Percentiles rank a stretch among this genome's conserved stretches.
Evolutionary conservation across 441 rosid genomes (phyloP).

Genomic region (Mallotus repandus): DNA sequence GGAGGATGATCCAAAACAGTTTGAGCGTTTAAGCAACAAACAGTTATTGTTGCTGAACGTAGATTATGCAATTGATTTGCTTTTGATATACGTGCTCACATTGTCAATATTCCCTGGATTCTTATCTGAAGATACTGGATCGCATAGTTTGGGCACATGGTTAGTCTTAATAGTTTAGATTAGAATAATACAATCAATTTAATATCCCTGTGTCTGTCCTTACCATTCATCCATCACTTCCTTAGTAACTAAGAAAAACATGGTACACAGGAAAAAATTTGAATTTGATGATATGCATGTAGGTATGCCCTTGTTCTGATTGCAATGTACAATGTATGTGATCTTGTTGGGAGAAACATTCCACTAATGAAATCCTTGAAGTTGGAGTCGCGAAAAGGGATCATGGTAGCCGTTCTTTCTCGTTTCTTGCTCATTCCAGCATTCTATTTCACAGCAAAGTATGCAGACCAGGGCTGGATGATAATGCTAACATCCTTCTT

Average conservation of each 20-base stretch:
- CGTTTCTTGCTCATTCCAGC: constrained; percentile 55
- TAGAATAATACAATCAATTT: neutral
- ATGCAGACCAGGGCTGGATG: constrained; percentile 80
- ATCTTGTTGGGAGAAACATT: constrained; percentile 54
- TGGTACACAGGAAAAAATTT: neutral
- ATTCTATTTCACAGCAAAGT: constrained; percentile 64
- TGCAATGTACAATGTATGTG: constrained; percentile 61
- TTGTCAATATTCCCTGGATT: constrained; percentile 80
- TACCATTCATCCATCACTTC: neutral
- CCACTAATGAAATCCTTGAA: constrained; percentile 45
- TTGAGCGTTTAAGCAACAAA: constrained; percentile 46
- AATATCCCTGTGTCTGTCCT: too few relatives aligned
- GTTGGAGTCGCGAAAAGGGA: constrained; percentile 51
- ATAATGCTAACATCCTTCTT: constrained; percentile 54
- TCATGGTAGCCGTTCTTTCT: constrained; percentile 34
- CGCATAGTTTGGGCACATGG: constrained; percentile 64
- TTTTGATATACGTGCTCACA: constrained; percentile 50
- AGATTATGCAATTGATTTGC: constrained; percentile 52
- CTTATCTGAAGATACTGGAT: constrained; percentile 65
- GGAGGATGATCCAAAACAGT: constrained; percentile 33
- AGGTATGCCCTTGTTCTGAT: constrained; percentile 68
- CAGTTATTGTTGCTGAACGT: constrained; percentile 41
- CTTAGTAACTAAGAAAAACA: neutral
- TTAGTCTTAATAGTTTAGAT: constrained; percentile 20
- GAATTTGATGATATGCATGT: constrained; percentile 14